These are phyloP conservation scores for Blastobotrys americana DNA, from an alignment of 805 yeast species.

Conservation along the genomic window DNA sequence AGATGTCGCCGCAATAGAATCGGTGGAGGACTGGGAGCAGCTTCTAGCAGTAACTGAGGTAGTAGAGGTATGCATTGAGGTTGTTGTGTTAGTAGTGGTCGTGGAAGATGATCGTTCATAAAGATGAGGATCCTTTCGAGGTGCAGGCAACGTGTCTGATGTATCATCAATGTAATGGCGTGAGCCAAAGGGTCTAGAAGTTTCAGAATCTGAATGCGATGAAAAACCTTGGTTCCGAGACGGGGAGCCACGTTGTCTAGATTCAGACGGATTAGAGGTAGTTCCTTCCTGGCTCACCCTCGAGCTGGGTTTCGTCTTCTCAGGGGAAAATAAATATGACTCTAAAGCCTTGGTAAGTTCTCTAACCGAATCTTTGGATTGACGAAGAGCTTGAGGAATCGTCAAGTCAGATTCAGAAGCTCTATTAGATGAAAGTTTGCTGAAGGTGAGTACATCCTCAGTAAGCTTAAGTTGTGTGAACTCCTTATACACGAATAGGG, in stretches of 20 bases:
- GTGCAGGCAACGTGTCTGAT: neutral
- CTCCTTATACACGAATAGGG: slow-evolving; percentile 17
- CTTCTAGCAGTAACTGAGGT: neutral
- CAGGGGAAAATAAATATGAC: slow-evolving; percentile 10
- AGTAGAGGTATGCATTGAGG: neutral
- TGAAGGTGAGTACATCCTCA: slow-evolving; percentile 13
- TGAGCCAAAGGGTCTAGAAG: neutral
- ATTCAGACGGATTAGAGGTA: neutral
- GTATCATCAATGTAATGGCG: neutral
- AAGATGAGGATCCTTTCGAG: neutral
- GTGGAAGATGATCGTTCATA: neutral
- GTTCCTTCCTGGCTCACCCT: neutral
- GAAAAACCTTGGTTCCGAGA: too few relatives aligned
- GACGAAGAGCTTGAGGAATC: slow-evolving; percentile 11
- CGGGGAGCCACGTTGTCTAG: too few relatives aligned
- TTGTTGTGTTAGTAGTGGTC: neutral
- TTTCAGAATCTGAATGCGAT: neutral
- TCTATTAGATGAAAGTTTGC: slow-evolving; percentile 11
- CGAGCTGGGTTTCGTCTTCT: neutral
- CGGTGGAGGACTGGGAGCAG: neutral
- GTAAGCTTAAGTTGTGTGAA: slow-evolving; percentile 16
- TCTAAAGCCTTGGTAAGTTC: slow-evolving; percentile 15
- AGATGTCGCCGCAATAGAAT: neutral
- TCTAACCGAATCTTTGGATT: slow-evolving; percentile 5
- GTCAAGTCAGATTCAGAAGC: slow-evolving; percentile 8